Evolutionary conservation across 371 early-diverging fungal species (phyloP).

Genomic region (Mycotypha africana): DNA sequence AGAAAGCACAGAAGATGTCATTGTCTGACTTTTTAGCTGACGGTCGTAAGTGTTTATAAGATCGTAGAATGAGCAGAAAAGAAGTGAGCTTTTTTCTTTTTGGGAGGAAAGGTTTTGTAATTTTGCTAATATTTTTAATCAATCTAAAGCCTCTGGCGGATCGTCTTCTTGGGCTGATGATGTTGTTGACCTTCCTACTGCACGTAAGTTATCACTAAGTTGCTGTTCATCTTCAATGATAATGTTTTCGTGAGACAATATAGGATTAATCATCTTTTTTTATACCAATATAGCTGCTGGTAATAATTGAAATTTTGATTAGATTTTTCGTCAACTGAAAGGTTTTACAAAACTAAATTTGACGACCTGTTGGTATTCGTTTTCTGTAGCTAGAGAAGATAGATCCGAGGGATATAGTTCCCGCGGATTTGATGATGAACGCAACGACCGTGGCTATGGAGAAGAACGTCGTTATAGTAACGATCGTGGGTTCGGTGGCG

Average conservation of each 20-base stretch:
- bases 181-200: constrained; percentile 81
- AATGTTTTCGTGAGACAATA: neutral
- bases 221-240: too few relatives aligned
- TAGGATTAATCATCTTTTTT: neutral
- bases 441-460: constrained; percentile 11
- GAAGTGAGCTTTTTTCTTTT: too few relatives aligned
- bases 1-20: constrained; percentile 75
- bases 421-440: constrained; percentile 12
- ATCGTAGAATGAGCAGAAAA: too few relatives aligned
- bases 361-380: neutral
- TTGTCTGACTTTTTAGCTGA: constrained; percentile 75
- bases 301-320: constrained; percentile 19
- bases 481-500: too few relatives aligned
- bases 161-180: constrained; percentile 95
- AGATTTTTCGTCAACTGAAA: too few relatives aligned
- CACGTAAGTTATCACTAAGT: constrained; percentile 67
- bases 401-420: constrained; percentile 14
- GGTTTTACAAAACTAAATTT: too few relatives aligned
- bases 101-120: too few relatives aligned
- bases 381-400: constrained; percentile 13
- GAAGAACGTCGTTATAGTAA: constrained; percentile 9
- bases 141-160: too few relatives aligned
- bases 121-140: too few relatives aligned
- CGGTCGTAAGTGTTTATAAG: constrained; percentile 62
- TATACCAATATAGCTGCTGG: constrained; percentile 26